phyloP scores from a whole-genome alignment of 352 stramenopile species.

The Phytophthora aleatoria region DNA sequence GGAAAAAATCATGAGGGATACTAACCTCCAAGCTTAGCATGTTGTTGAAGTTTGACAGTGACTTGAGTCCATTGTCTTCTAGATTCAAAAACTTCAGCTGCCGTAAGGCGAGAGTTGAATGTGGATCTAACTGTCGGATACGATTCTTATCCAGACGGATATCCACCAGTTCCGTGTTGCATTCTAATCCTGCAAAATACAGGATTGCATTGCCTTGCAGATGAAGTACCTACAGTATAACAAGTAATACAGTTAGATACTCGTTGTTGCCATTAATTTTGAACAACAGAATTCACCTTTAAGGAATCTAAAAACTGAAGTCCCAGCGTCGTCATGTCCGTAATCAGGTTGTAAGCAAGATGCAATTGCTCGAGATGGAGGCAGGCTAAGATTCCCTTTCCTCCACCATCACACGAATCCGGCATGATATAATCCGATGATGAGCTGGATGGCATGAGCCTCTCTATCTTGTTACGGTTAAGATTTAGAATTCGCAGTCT shows the following conservation, averaged over 20 bases:
- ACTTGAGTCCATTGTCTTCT: constrained; percentile 82
- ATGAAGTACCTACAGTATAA: constrained; percentile 56
- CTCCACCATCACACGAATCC: constrained; percentile 31
- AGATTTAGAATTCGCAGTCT: constrained; percentile 74
- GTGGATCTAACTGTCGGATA: constrained; percentile 76
- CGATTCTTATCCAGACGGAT: constrained; percentile 84
- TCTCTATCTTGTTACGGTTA: constrained; percentile 79
- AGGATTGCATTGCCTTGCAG: constrained; percentile 85
- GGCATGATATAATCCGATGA: constrained; percentile 30
- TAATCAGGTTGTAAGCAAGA: constrained; percentile 82
- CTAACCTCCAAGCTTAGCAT: constrained; percentile 72
- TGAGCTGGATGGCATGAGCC: constrained; percentile 34
- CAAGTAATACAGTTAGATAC: background rate
- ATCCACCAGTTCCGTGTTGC: constrained; percentile 66
- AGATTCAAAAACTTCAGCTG: constrained; percentile 67
- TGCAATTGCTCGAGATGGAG: constrained; percentile 71
- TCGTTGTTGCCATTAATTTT: background rate
- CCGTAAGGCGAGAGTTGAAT: constrained; percentile 49
- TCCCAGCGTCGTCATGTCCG: constrained; percentile 70
- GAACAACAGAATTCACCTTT: constrained; percentile 44
- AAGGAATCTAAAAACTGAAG: constrained; percentile 70
- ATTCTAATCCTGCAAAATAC: constrained; percentile 63
- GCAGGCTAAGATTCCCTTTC: constrained; percentile 67
- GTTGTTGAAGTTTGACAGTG: constrained; percentile 69
- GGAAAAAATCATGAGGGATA: background rate